Evolutionary conservation across 768 basidiomycete genomes (phyloP).

Genomic region (Guyanaporus albipodus): DNA sequence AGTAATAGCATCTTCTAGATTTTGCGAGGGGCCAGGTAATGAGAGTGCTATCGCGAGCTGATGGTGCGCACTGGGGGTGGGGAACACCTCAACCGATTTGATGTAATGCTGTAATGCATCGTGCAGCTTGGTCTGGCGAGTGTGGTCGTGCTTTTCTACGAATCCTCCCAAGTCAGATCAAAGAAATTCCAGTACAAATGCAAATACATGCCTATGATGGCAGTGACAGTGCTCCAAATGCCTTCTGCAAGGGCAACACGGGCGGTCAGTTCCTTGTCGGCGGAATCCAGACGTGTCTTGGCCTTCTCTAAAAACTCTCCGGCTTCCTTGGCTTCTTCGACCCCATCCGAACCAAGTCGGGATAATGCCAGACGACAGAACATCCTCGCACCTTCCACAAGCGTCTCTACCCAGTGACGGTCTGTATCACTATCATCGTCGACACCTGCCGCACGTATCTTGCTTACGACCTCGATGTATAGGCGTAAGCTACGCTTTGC

Average conservation of each 20-base stretch:
- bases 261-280: conserved; percentile 53
- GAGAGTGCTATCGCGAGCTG: conserved; percentile 77
- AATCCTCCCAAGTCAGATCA: not conserved
- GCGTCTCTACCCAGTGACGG: conserved; percentile 67
- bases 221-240: conserved; percentile 66
- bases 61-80: conserved; percentile 61
- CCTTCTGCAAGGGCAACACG: conserved; percentile 68
- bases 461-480: conserved; percentile 81
- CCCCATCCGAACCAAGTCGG: conserved; percentile 36
- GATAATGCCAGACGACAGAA: conserved; percentile 52
- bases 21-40: conserved; percentile 58
- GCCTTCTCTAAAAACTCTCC: conserved; percentile 58
- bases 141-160: conserved; percentile 62
- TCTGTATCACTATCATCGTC: conserved; percentile 59
- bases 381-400: conserved; percentile 76
- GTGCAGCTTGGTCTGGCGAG: conserved; percentile 55
- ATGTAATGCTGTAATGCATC: conserved; percentile 51
- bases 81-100: conserved; percentile 42
- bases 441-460: conserved; percentile 59
- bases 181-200: not conserved
- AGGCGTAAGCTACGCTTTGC: conserved; percentile 74
- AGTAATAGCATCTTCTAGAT: conserved; percentile 63
- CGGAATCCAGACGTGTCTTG: conserved; percentile 44
- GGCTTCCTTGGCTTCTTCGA: conserved; percentile 62
- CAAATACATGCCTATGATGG: conserved; percentile 52